Conservation (phyloP, 768 basidiomycete genomes). For the Pseudohyphozyma bogoriensis region DNA sequence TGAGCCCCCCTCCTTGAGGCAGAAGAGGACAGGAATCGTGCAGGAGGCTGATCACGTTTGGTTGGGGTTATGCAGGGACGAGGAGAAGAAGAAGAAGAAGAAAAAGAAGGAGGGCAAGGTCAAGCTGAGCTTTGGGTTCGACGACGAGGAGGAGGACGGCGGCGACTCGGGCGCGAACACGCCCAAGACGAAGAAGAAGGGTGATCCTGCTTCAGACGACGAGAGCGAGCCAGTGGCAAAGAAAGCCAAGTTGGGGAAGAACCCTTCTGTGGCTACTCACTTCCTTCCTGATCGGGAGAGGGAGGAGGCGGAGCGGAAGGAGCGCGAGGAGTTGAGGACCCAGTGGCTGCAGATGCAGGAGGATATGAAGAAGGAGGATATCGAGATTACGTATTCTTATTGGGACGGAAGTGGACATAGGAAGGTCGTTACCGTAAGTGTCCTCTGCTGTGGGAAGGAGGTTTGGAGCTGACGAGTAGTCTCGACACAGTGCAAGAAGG, state of each 20-base stretch:
- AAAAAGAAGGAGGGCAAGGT: constrained; percentile 80
- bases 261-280: constrained; percentile 92
- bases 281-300: constrained; percentile 97
- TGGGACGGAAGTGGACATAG: constrained; percentile 98
- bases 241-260: constrained; percentile 76
- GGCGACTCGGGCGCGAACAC: constrained; percentile 18
- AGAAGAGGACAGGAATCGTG: background rate
- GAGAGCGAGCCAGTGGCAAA: constrained; percentile 40
- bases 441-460: constrained; percentile 1
- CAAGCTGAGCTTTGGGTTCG: constrained; percentile 81
- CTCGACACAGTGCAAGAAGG: constrained; percentile 84
- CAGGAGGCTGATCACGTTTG: constrained; percentile 1
- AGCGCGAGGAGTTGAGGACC: constrained; percentile 76
- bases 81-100: constrained; percentile 57
- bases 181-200: background rate
- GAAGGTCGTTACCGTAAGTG: constrained; percentile 68
- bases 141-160: constrained; percentile 46
- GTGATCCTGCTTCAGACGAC: background rate
- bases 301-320: constrained; percentile 79
- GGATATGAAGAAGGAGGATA: constrained; percentile 47
- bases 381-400: constrained; percentile 90
- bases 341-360: constrained; percentile 74
- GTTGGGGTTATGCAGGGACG: constrained; percentile 19
- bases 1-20: constrained; percentile 46
- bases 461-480: background rate